phyloP scores from a whole-genome alignment of 306 rosid genomes.

The Alnus rubra region DNA sequence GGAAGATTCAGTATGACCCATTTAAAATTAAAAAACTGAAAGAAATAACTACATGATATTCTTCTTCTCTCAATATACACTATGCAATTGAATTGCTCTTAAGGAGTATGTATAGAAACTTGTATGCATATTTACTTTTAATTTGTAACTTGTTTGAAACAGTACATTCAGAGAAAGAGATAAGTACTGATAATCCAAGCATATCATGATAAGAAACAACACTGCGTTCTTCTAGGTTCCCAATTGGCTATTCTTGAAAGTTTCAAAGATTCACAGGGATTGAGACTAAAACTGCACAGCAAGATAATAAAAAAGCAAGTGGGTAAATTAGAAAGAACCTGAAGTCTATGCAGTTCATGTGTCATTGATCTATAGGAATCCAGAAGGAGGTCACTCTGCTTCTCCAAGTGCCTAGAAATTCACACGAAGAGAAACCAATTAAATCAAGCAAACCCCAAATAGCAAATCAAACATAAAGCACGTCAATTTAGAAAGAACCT shows the following conservation, averaged over 20 bases:
- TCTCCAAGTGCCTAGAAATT: constrained; percentile 52
- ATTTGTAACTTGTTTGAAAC: neutral
- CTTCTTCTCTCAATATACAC: neutral
- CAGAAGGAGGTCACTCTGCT: constrained; percentile 49
- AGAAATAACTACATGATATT: neutral
- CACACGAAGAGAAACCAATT: neutral
- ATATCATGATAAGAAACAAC: neutral
- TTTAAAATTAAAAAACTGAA: neutral
- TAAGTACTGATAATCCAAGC: too few species aligned
- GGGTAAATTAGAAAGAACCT: constrained; percentile 28
- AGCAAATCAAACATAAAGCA: neutral
- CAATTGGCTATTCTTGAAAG: neutral
- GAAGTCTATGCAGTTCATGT: constrained; percentile 48
- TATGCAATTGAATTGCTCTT: neutral
- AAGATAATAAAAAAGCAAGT: neutral
- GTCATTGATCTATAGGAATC: constrained; percentile 46
- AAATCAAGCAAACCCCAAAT: neutral
- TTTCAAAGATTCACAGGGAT: neutral
- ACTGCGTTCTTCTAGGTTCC: neutral
- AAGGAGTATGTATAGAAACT: neutral
- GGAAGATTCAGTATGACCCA: neutral
- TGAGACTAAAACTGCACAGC: neutral
- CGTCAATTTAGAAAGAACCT: neutral
- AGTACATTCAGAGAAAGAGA: neutral
- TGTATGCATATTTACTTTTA: neutral